Evolutionary conservation across 1,284 basidiomycete species (phyloP), one percentile per base, ranked within the genome.

Genomic region (Abortiporus biennis): DNA sequence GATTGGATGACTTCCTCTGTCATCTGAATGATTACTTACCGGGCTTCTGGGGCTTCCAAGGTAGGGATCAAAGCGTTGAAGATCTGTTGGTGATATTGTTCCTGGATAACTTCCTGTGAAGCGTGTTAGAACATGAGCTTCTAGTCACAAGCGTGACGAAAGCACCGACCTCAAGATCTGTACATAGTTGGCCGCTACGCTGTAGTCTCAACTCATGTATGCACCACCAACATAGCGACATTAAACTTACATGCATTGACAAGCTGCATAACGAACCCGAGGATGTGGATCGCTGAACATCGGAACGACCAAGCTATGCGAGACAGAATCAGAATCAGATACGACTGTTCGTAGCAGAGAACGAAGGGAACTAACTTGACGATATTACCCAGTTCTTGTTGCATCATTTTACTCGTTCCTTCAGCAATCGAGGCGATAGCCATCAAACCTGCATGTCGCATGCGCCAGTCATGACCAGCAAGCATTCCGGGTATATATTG

Each of bases 401-500:
- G 74, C 78, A 89, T 85, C 23, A 85, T 73, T 72, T 83, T 80
- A 34, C 72, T 77, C 0, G 83, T 87, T 1, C 84, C 86, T 59
- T 90, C 86, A 0, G 76, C 85, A 46, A 88, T 82, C 0, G 82
- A 74, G 1, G 84, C 84, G 42, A 89, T 82, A 0, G 85, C 85
- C 76, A 89, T 85, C 15, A 92, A 63, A 8, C 27, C 27, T 0
- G 85, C 85, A 53, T 92, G 88, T 31, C 88, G 69, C 24, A 80
- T 72, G 38, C 85, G 69, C 90, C 89, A 93, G 58, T 92, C 86
- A 45, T 80, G 84, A 40, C 71, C 78, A 0, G 74, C 74, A 36
- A 93, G 69, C 78, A 92, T 85, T 0, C 76, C 78, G 0, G 86
- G 84, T 15, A 90, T 87, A 47, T 81, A 78, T 61, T 82, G 74